Base-by-base conservation (phyloP, 352 stramenopile genomes). In the Paralagenidium karlingii region DNA sequence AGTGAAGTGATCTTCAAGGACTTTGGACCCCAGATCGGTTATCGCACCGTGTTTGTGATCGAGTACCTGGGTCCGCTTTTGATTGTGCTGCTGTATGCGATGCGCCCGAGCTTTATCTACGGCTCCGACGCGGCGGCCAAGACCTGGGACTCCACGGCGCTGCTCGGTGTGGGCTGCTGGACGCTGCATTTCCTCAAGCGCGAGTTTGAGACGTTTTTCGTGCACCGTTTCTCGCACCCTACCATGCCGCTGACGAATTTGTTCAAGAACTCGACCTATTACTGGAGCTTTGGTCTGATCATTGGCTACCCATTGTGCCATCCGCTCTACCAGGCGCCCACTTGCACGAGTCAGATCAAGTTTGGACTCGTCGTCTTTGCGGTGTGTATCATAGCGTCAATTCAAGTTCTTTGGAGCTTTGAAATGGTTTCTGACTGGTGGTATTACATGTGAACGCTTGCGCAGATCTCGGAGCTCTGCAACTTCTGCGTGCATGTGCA, bases 241-340 rank as follows among this genome's bases (percentile, higher is more conserved):
- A 95, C 76, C 26, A 93, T 95, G 82, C 80, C 82, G 12, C 53
- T 95, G 29, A 55, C 50, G 21, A 94, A 95, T 51, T 45, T 95
- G 8, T 94, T 93, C 51, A 93, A 93, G 58, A 95, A 95, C 64
- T 92, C 78, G 59, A 52, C 51, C 24, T 93, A 94, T 57, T 95
- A 95, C 59, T 93, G 79, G 75, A 58, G 44, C 19, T 93, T 89
- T 43, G 79, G 61, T n/a, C 58, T 64, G 20, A 68, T 84, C 15
- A 71, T 94, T 24, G 82, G 74, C 40, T 94, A 90, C 55, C 68
- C 73, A 24, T 43, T 95, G 36, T 90, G 76, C 38, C 74, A 85
- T 53, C 80, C 78, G 29, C 46, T 54, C 27, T 92, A 89, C 54
- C 24, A 51, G 34, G 57, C 50, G 3, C 73, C 69, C 2, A 58